Evolutionary conservation across 2,329 filamentous ascomycete species (phyloP).

Genomic region (Arthrinium phaeospermum): DNA sequence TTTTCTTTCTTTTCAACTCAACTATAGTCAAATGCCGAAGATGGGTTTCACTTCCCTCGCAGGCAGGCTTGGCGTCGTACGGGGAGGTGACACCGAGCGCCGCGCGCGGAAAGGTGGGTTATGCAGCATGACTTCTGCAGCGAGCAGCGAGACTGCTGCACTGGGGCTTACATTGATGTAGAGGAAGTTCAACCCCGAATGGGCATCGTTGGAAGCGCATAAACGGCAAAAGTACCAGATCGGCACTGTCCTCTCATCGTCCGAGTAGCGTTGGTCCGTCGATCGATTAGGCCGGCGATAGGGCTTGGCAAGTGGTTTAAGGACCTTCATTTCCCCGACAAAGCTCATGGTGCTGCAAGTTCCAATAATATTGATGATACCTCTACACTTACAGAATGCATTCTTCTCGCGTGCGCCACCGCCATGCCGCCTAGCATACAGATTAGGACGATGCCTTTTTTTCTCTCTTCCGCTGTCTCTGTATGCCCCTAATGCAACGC

Average conservation of each 20-base stretch:
- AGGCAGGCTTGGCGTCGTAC: neutral
- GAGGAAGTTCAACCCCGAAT: neutral
- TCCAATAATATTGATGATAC: slow-evolving; percentile 16
- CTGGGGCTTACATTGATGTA: neutral
- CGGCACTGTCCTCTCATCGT: neutral
- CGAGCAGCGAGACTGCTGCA: no score
- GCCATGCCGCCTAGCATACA: slow-evolving; percentile 4
- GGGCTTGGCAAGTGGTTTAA: neutral
- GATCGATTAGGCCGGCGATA: neutral
- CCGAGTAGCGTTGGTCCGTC: neutral
- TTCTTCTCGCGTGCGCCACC: neutral
- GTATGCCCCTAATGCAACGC: neutral
- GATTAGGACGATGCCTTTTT: neutral
- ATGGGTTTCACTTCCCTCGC: neutral
- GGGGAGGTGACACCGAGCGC: neutral
- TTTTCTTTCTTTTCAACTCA: neutral
- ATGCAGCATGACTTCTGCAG: neutral
- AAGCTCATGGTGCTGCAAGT: neutral
- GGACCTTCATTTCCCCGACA: neutral
- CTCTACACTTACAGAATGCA: neutral
- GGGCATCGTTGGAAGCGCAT: neutral
- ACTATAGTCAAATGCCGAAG: neutral
- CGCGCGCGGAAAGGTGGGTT: neutral
- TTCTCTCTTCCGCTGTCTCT: neutral
- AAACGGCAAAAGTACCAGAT: neutral